phyloP scores from a whole-genome alignment of 2,329 filamentous ascomycete genomes.

The Penicillium griseofulvum region DNA sequence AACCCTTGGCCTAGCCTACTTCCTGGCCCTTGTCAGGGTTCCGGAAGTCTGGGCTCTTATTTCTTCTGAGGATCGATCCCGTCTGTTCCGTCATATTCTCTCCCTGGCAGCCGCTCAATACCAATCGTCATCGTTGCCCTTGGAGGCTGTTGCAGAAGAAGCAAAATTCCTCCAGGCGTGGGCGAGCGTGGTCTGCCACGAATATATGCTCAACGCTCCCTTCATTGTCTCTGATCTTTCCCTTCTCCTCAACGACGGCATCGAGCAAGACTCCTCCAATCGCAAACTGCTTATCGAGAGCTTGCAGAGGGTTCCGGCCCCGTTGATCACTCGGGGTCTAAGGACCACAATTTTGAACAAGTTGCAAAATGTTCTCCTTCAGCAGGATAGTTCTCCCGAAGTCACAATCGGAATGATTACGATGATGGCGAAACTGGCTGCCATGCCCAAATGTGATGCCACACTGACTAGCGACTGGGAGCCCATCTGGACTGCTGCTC shows the following conservation, averaged over 20 bases:
- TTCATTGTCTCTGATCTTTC: slow-evolving; percentile 35
- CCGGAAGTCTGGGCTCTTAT: slow-evolving; percentile 32
- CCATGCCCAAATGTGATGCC: slow-evolving; percentile 41
- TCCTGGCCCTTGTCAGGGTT: slow-evolving; percentile 33
- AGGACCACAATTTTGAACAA: slow-evolving; percentile 35
- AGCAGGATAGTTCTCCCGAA: slow-evolving; percentile 26
- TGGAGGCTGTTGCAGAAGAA: slow-evolving; percentile 28
- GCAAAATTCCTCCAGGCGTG: slow-evolving; percentile 39
- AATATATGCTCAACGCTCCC: slow-evolving; percentile 38
- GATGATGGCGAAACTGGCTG: slow-evolving; percentile 41
- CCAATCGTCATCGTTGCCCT: slow-evolving; percentile 18
- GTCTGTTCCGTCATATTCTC: slow-evolving; percentile 36
- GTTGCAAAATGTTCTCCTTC: slow-evolving; percentile 33
- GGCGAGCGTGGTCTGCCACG: slow-evolving; percentile 39
- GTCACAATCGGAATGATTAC: slow-evolving; percentile 35
- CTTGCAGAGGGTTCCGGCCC: slow-evolving; percentile 37
- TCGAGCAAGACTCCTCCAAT: slow-evolving; percentile 31
- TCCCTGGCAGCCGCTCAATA: slow-evolving; percentile 32
- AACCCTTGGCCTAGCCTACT: slow-evolving; percentile 35
- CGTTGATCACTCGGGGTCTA: slow-evolving; percentile 39
- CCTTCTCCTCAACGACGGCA: slow-evolving; percentile 31
- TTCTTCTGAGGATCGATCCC: slow-evolving; percentile 29
- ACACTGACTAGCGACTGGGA: slow-evolving; percentile 37
- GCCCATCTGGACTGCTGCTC: slow-evolving; percentile 37
- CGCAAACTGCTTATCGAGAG: slow-evolving; percentile 34